Base-by-base conservation (phyloP, 768 basidiomycete species). In the Amanita rimosa region DNA sequence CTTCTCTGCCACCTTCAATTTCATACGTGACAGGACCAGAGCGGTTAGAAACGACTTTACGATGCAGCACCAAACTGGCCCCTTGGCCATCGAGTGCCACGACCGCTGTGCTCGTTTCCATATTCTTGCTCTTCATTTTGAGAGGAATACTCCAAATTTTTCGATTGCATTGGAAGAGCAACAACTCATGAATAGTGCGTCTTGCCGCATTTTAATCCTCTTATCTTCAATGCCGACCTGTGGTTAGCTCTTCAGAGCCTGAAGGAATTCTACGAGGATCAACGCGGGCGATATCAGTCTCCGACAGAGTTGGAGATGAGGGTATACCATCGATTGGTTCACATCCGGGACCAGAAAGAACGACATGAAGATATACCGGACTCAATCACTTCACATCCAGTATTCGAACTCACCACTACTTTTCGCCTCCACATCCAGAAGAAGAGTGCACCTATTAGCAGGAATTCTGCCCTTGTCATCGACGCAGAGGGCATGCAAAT, bases 81-180 rank as follows among this genome's bases (percentile, higher is more conserved):
- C 73, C 1, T 54, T 82, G 39, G 89, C 93, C 2, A 91, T 95
- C 43, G 85, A 88, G 55, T 92, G 87, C 57, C 85, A 95, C 57
- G 94, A 93, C 59, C 81, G 95, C 46, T 95, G 94, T 60, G 94
- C 86, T 36, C 79, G 95, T 33, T 97, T 88, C 58, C 95, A 98
- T 62, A 88, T 97, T 47, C 69, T 97, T 1, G 83, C 84, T 0
- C 62, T 95, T 21, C 88, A 92, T 53, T 60, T 72, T 40, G 63
- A 81, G 61, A 76, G 82, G 21, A 78, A 83, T 54, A 68, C 63
- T 33, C 26, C 64, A 1, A 70, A 69, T 3, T 85, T 89, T 60
- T 78, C 79, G 26, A 62, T 82, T 55, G 67, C 75, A 13, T 60
- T 92, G 63, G 92, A 95, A 61, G 81, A 90, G 50, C 89, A 94